phyloP scores from a whole-genome alignment of 345 rosid species.

The Gynandropsis gynandra region DNA sequence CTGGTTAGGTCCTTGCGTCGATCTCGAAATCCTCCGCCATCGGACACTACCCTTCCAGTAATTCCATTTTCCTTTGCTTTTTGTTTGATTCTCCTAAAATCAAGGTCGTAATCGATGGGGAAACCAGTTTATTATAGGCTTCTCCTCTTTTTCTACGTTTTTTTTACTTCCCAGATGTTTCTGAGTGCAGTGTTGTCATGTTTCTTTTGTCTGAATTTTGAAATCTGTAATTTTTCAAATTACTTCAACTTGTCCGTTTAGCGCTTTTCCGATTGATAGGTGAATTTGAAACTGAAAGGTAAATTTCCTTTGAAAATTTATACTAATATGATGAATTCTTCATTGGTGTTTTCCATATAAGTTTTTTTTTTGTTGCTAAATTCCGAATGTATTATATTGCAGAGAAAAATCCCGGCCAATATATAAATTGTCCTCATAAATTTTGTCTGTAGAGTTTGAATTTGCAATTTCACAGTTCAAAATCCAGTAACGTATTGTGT shows the following conservation, averaged over 20 bases:
- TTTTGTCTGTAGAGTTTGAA: not conserved
- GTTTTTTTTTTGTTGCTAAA: not conserved
- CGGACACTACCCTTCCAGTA: too few species aligned
- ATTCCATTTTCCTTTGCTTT: too few species aligned
- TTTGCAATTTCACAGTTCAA: not conserved
- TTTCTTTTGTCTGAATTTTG: not conserved
- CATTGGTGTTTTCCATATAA: too few species aligned
- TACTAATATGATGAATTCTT: too few species aligned
- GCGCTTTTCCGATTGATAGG: not conserved
- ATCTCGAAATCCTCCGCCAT: too few species aligned
- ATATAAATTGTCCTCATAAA: not conserved
- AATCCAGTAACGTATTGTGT: not conserved
- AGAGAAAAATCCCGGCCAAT: too few species aligned
- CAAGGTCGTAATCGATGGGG: too few species aligned
- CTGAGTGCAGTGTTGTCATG: not conserved
- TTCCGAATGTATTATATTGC: not conserved
- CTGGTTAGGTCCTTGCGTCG: too few species aligned
- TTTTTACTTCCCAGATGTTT: not conserved
- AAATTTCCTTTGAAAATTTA: too few species aligned
- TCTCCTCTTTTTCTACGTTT: not conserved
- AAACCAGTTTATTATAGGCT: too few species aligned
- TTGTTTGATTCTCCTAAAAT: too few species aligned
- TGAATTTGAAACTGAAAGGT: too few species aligned
- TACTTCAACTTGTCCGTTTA: not conserved
- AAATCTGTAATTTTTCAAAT: not conserved